Base-by-base conservation (phyloP, 2,329 filamentous ascomycete genomes). In the Fusarium sp. region DNA sequence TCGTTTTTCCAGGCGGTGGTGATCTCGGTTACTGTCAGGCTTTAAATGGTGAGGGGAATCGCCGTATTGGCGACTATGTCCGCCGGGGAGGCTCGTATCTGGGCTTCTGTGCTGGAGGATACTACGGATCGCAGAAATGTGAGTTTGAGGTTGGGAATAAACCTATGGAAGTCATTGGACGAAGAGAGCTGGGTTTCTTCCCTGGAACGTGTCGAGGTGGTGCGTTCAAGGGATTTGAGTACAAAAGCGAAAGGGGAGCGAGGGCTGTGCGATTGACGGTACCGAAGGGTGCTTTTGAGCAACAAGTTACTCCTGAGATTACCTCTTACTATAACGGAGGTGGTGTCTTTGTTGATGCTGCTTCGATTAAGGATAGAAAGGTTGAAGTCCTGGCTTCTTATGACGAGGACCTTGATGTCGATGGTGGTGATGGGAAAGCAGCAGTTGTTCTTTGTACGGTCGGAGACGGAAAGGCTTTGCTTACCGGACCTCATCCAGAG, bases 401-500 rank as follows among this genome's bases (percentile, higher is more conserved):
- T 77, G 85, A 85, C 0, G 91, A 93, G 35, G 83, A 91, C 16
- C 79, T 97, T 15, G 88, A 91, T 71, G 92, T 98, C 5, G 91
- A 97, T 55, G 86, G 91, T 0, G 93, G 93, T 1, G 83, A 88
- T 41, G 89, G 88, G 3, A 86, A 89, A 31, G 94, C 94, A 3
- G 95, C 96, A 0, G 85, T 97, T 6, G 88, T 99, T 1, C 93
- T 93, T 75, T 92, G 94, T 75, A 92, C 90, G 66, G 86, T 97
- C 43, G 94, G 94, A 1, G 88, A 93, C 43, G 96, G 96, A 3
- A 88, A 88, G 38, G 93, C 89, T 2, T 80, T 98, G 8, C 80
- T 99, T 20, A 97, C 92, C 1, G 94, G 94, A 0, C 93, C 94
- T 38, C 96, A 99, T 84, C 95, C 95, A 52, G 96, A 99, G 93